A percentile compares a stretch with the other conserved stretches of the same genome.
Conservation (phyloP, 2,329 filamentous ascomycete species). For the Colletotrichum abscissum region DNA sequence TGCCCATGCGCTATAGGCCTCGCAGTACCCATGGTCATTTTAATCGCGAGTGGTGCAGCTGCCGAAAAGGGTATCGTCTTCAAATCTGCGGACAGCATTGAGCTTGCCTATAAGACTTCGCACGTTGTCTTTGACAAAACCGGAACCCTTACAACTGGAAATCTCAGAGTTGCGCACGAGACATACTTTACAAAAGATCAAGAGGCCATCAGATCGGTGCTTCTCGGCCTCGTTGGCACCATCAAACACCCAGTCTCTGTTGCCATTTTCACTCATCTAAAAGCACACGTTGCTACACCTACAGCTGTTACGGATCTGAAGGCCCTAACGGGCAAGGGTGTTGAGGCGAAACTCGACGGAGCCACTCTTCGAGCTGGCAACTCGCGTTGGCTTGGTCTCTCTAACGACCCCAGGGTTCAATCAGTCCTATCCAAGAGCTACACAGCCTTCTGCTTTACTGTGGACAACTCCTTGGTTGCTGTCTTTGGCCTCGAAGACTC, state of each 20-base stretch:
- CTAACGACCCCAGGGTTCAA: conserved; percentile 45
- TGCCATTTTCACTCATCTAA: conserved; percentile 57
- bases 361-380: conserved; percentile 59
- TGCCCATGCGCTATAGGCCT: conserved; percentile 83
- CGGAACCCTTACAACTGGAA: conserved; percentile 75
- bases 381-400: conserved; percentile 57
- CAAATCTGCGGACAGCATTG: conserved; percentile 73
- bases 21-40: conserved; percentile 82
- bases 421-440: conserved; percentile 47
- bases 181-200: conserved; percentile 40
- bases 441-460: conserved; percentile 60
- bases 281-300: conserved; percentile 24
- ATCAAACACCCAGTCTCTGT: conserved; percentile 64
- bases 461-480: conserved; percentile 49
- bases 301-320: conserved; percentile 45
- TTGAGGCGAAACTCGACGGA: conserved; percentile 49
- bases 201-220: conserved; percentile 2
- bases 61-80: conserved; percentile 76
- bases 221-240: conserved; percentile 45
- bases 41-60: conserved; percentile 75
- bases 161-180: conserved; percentile 56
- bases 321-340: conserved; percentile 57
- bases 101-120: conserved; percentile 68
- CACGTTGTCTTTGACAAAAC: conserved; percentile 87
- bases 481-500: conserved; percentile 60